A percentile compares a stretch with the other conserved stretches of the same genome.
These are phyloP conservation scores for Phylloporus rhodoxanthus DNA, from an alignment of 768 basidiomycete genomes.

Conservation along the genomic window DNA sequence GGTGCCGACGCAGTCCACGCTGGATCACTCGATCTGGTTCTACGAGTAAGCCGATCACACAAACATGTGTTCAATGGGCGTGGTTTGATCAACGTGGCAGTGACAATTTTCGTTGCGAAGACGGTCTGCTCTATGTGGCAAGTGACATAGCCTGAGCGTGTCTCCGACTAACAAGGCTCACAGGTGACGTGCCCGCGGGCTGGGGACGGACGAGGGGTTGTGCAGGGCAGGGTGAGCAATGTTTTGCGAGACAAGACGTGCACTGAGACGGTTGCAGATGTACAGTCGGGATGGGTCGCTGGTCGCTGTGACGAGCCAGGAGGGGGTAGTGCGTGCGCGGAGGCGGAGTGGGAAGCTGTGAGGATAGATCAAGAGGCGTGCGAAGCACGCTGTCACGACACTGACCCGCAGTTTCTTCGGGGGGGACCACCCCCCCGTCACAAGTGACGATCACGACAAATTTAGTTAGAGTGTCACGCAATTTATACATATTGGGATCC, in stretches of 20 bases:
- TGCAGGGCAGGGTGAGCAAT: conserved; percentile 59
- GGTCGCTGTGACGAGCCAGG: conserved; percentile 74
- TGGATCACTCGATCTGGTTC: conserved; percentile 78
- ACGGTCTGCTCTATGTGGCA: conserved; percentile 78
- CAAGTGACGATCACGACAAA: too few relatives aligned
- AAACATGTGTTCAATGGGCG: background rate
- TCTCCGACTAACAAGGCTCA: background rate
- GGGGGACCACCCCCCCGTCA: too few relatives aligned
- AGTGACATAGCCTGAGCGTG: conserved; percentile 16
- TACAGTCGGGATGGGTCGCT: conserved; percentile 62
- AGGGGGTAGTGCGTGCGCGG: conserved; percentile 67
- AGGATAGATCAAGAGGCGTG: too few relatives aligned
- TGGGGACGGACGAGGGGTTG: conserved; percentile 61
- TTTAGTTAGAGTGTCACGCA: too few relatives aligned
- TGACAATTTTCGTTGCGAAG: conserved; percentile 68
- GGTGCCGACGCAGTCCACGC: conserved; percentile 37
- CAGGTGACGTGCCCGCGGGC: conserved; percentile 62
- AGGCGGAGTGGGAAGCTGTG: conserved; percentile 35
- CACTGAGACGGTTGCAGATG: conserved; percentile 39
- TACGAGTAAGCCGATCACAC: conserved; percentile 49
- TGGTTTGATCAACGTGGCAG: conserved; percentile 32
- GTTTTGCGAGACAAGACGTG: background rate
- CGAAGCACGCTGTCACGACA: too few relatives aligned
- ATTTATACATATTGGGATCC: too few relatives aligned
- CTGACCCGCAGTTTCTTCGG: too few relatives aligned